Evolutionary conservation across 768 basidiomycete species (phyloP).

Genomic region (Mycena vulgaris): DNA sequence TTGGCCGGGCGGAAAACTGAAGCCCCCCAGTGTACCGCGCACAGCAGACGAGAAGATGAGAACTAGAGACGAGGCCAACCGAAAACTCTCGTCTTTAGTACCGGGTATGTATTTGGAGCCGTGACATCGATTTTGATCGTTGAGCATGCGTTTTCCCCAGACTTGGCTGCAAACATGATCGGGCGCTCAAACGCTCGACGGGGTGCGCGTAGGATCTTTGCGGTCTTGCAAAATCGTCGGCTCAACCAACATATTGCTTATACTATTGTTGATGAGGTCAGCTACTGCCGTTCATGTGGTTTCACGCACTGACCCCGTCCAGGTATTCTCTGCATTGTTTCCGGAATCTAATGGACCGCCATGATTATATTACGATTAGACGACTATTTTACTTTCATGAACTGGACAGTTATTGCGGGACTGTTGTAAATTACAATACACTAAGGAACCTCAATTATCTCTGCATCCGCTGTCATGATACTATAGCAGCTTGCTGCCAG

Average conservation of each 20-base stretch:
- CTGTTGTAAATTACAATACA: slow-evolving; percentile 29
- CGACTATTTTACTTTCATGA: slow-evolving; percentile 21
- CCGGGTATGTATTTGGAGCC: slow-evolving; percentile 74
- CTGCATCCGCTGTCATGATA: slow-evolving; percentile 18
- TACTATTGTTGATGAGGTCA: slow-evolving; percentile 91
- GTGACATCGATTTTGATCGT: slow-evolving; percentile 4
- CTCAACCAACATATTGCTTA: slow-evolving; percentile 95
- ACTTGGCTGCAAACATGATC: slow-evolving; percentile 97
- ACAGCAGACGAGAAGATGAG: slow-evolving; percentile 84
- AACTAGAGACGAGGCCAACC: slow-evolving; percentile 90
- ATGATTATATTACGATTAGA: slow-evolving; percentile 29
- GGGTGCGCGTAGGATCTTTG: slow-evolving; percentile 93
- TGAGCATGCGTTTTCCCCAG: slow-evolving; percentile 57
- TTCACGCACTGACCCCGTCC: neutral
- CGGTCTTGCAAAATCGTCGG: slow-evolving; percentile 94
- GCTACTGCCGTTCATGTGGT: slow-evolving; percentile 28
- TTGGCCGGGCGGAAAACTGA: slow-evolving; percentile 90
- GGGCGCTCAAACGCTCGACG: slow-evolving; percentile 96
- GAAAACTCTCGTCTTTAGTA: slow-evolving; percentile 91
- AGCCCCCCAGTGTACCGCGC: slow-evolving; percentile 72
- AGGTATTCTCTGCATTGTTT: slow-evolving; percentile 76
- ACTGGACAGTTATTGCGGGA: slow-evolving; percentile 22
- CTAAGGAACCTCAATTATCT: slow-evolving; percentile 21
- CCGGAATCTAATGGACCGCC: slow-evolving; percentile 58
- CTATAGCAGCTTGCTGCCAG: too few species aligned